Evolutionary conservation across 2,329 filamentous ascomycete species (phyloP), one percentile per base, ranked within the genome.

Genomic region (Cercospora beticola): DNA sequence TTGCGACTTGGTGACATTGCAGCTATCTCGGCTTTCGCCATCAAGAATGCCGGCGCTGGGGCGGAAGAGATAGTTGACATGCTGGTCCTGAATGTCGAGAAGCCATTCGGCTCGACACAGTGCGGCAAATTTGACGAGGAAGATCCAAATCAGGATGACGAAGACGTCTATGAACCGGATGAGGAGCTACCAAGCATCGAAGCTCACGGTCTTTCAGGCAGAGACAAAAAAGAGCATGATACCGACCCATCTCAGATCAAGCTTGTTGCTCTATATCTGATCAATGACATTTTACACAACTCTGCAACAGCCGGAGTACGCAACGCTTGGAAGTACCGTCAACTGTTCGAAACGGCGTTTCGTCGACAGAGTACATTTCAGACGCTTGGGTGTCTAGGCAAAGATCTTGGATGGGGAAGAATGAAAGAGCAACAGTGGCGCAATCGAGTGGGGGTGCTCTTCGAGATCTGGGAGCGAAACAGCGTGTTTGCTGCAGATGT

Each of bases 31-130:
- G 87, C 90, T 3, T 97, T 98, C 80, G 94, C 94, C 12, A 93
- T 98, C 66, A 90, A 90, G 2, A 93, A 98, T 78, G 92, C 93
- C 1, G 92, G 90, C 46, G 86, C 89, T 21, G 95, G 94, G 16
- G 91, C 92, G 12, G 92, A 96, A 71, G 95, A 98, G 81, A 90
- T 97, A 40, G 93, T 97, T n/a, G 88, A 94, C 61, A 88, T 97
- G 81, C 89, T 98, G 43, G 87, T 97, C 0, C 86, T 89, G 0
- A 98, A 99, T 75, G 85, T 98, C 36, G 85, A 91, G 68, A 88
- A 86, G 62, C 95, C 95, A 0, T 88, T 96, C 67, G 86, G 89
- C 5, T 88, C 90, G 72, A 92, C 89, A 0, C 70, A 72, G 16
- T 86, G 86, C 6, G 91, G 91, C 26, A 94, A 92, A 68, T 87